Evolutionary conservation across 1,284 basidiomycete species (phyloP).

Genomic region (Sporisorium graminicola): DNA sequence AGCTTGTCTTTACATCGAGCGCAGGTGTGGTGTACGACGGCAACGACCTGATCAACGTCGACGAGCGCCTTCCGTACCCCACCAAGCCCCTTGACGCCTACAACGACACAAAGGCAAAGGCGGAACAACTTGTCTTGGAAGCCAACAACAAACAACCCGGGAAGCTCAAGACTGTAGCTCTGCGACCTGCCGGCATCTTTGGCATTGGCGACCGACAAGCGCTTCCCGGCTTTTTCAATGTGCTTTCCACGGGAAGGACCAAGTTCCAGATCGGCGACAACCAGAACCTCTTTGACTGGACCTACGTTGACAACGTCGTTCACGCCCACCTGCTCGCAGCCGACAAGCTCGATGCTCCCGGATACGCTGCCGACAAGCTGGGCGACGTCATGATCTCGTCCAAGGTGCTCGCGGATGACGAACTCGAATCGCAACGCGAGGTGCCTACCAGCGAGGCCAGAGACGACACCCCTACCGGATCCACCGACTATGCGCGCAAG

Average conservation of each 20-base stretch:
- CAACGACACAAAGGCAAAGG: constrained; percentile 94
- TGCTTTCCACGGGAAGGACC: constrained; percentile 83
- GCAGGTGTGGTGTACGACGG: constrained; percentile 94
- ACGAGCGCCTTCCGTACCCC: constrained; percentile 87
- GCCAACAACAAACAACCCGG: constrained; percentile 84
- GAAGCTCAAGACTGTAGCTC: constrained; percentile 83
- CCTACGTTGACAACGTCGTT: constrained; percentile 95
- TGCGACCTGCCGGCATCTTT: constrained; percentile 96
- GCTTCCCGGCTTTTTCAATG: constrained; percentile 83
- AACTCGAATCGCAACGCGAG: constrained; percentile 36
- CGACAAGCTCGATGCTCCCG: constrained; percentile 76
- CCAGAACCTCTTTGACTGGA: constrained; percentile 95
- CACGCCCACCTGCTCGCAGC: constrained; percentile 94
- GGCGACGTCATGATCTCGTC: constrained; percentile 45
- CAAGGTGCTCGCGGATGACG: constrained; percentile 44
- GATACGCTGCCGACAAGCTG: constrained; percentile 69
- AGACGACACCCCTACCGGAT: constrained; percentile 53
- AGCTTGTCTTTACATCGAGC: constrained; percentile 94
- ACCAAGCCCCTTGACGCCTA: constrained; percentile 87
- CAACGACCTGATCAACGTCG: constrained; percentile 82
- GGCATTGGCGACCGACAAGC: constrained; percentile 94
- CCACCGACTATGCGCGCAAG: constrained; percentile 62
- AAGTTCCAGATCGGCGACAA: constrained; percentile 95
- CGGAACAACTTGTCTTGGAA: constrained; percentile 84
- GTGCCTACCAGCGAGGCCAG: constrained; percentile 63